phyloP scores from a whole-genome alignment of 495 filamentous ascomycete species.

The Neurospora africana region DNA sequence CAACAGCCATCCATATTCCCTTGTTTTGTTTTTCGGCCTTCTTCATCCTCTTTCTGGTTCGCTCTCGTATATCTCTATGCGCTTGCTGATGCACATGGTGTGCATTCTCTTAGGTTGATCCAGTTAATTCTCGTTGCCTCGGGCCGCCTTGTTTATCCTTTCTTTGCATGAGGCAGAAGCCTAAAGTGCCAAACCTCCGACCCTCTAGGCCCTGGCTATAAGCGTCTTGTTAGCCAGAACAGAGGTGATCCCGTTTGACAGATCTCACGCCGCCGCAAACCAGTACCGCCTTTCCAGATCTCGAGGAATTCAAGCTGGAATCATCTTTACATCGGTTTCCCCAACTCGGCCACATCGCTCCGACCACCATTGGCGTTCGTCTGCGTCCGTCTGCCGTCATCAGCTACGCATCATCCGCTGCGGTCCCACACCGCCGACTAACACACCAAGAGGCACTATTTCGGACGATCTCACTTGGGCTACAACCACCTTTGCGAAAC shows the following conservation, averaged over 20 bases:
- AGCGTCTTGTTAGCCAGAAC: background rate
- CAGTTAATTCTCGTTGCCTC: background rate
- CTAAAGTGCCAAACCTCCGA: background rate
- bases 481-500: background rate
- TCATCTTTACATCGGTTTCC: background rate
- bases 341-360: background rate
- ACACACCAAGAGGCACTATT: background rate
- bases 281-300: background rate
- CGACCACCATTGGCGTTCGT: background rate
- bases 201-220: background rate
- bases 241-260: background rate
- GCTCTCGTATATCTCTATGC: background rate
- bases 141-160: background rate
- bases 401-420: background rate
- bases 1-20: background rate
- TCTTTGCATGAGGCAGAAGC: background rate
- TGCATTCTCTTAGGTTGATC: background rate
- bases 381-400: background rate
- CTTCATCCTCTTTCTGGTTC: background rate
- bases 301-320: background rate
- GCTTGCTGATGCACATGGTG: background rate
- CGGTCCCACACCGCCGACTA: background rate
- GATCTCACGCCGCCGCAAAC: background rate
- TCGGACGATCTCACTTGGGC: background rate
- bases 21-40: background rate